A percentile compares a stretch with the other conserved stretches of the same genome.
Conservation (phyloP, 495 filamentous ascomycete species). For the Podospora appendiculata region DNA sequence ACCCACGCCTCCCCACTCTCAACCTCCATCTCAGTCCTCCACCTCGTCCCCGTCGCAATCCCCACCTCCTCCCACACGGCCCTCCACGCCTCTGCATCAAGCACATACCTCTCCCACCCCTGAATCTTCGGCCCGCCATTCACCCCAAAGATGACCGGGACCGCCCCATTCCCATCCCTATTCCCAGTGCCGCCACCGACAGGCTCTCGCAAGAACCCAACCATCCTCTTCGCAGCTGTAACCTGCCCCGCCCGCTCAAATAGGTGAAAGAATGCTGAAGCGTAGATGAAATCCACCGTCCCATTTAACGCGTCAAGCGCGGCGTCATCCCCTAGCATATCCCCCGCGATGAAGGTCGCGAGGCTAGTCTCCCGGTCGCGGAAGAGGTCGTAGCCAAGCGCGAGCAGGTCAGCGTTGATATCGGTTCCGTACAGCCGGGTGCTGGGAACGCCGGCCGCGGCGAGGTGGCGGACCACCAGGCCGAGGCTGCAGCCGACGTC, state of each 20-base stretch:
- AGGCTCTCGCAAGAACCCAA: constrained; percentile 22
- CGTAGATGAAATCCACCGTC: constrained; percentile 35
- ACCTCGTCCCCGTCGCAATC: constrained; percentile 2
- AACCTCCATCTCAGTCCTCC: constrained; percentile 5
- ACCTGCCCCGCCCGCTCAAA: constrained; percentile 35
- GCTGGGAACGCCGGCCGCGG: constrained; percentile 24
- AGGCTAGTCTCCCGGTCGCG: constrained; percentile 16
- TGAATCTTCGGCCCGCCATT: constrained; percentile 1
- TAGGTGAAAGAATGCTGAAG: constrained; percentile 36
- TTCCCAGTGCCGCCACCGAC: too few relatives aligned
- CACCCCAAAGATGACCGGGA: constrained; percentile 31
- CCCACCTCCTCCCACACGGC: constrained; percentile 4
- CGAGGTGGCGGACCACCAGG: constrained; percentile 38
- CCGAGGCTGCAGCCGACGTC: constrained; percentile 46
- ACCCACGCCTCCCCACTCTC: background rate
- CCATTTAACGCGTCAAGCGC: constrained; percentile 14
- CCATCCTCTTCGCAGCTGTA: constrained; percentile 24
- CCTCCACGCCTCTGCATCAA: background rate
- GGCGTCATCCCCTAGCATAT: constrained; percentile 18
- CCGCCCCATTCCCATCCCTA: too few relatives aligned
- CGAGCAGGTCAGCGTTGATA: constrained; percentile 32
- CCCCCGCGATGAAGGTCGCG: constrained; percentile 20
- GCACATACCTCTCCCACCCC: constrained; percentile 9
- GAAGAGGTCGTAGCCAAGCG: constrained; percentile 34
- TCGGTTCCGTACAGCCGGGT: constrained; percentile 35